Evolutionary conservation across 2,329 filamentous ascomycete genomes (phyloP), one percentile per base, ranked within the genome.

Genomic region (Stenocarpella maydis): DNA sequence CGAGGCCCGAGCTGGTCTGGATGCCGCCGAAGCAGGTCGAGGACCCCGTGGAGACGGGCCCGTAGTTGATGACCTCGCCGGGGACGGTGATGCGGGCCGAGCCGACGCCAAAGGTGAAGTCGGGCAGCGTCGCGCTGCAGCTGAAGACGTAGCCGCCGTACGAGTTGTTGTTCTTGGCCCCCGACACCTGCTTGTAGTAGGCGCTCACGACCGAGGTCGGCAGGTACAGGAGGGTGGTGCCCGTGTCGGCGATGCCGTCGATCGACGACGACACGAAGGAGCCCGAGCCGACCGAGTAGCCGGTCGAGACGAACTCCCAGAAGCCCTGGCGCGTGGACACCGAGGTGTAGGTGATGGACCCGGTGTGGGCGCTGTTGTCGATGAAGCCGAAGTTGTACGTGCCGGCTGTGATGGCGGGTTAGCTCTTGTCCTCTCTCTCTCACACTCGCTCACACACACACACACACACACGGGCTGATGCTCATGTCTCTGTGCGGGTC

Each of bases 241-340:
- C 87, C 1, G 87, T 88, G 76, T 89, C 87, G 24, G 84, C 84
- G 67, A 88, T 87, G 7, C 84, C 72, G 24, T 74, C 73, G 73
- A 80, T 78, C 26, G 74, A 68, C 26, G 55, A 52, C 12, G 77
- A 78, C 34, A 78, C 75, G 53, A 80, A 78, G 28, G 74, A 71
- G 39, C 78, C 78, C 19, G 72, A 76, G 70, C 77, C 79, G 61
- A 80, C 77, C 47, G 69, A 47, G 47, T 78, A 79, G 66, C 74
- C 77, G n/a, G 78, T 77, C 7, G 74, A 73, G 19, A 31, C 76
- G 80, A 91, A 90, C 47, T 82, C 79, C 90, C 90, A 92, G 82
- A 86, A 91, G 14, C 90, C 90, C 17, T 87, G 76, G 60, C 80
- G 81, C 72, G 74, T 82, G 77, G 87, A 81, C 67, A 89, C 85